Conservation (phyloP, 2,329 filamentous ascomycete genomes). For the Penicillium sp. region DNA sequence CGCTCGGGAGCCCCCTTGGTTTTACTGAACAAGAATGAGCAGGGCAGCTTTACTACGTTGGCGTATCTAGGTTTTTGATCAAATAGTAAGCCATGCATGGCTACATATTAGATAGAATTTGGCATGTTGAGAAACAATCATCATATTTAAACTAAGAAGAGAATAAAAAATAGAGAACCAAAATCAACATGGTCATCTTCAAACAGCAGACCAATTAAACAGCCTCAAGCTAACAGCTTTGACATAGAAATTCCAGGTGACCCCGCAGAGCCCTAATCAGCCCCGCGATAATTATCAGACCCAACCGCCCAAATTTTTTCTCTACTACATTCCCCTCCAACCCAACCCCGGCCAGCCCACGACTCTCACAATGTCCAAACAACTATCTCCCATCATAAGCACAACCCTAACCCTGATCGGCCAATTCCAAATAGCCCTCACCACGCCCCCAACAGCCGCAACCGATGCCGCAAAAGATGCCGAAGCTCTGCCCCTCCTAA, state of each 20-base stretch:
- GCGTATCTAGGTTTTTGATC: not conserved
- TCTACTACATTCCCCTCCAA: slow-evolving; percentile 8
- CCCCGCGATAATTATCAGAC: slow-evolving; percentile 27
- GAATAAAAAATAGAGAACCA: not conserved
- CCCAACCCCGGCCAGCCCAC: slow-evolving; percentile 1
- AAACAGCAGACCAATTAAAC: not conserved
- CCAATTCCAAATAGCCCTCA: slow-evolving; percentile 42
- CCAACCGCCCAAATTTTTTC: slow-evolving; percentile 28
- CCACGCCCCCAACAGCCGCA: slow-evolving; percentile 23
- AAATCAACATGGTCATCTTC: not conserved
- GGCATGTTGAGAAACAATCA: not conserved
- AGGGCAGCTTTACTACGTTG: not conserved
- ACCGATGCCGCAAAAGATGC: slow-evolving; percentile 31
- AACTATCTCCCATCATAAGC: slow-evolving; percentile 32
- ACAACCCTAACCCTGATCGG: slow-evolving; percentile 40
- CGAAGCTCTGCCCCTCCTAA: slow-evolving; percentile 62
- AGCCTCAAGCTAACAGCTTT: not conserved
- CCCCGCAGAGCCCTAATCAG: slow-evolving; percentile 36
- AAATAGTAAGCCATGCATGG: not conserved
- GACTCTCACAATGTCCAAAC: slow-evolving; percentile 32
- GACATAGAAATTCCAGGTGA: slow-evolving; percentile 21
- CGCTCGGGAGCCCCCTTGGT: not conserved
- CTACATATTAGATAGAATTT: not conserved
- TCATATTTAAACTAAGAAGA: not conserved
- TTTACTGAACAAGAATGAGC: not conserved